Evolutionary conservation across 1,284 basidiomycete genomes (phyloP).

Genomic region (Heimioporus punctisporus): DNA sequence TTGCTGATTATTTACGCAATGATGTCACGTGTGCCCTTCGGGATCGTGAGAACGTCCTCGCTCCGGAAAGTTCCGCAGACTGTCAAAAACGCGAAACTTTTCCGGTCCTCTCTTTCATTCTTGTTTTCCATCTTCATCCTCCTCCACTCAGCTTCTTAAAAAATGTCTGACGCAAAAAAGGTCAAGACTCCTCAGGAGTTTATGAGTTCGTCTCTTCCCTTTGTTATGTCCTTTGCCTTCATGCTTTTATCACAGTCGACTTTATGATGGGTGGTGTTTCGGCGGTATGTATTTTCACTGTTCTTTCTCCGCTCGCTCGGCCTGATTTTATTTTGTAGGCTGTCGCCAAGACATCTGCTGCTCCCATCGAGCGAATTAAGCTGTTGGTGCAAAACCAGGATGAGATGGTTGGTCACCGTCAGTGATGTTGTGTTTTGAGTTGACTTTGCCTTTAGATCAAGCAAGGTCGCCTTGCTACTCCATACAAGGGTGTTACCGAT

Average conservation of each 20-base stretch:
- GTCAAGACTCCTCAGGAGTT: conserved; percentile 83
- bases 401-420: conserved; percentile 69
- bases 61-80: conserved; percentile 42
- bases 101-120: conserved; percentile 31
- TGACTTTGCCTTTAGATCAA: conserved; percentile 69
- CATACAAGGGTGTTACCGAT: conserved; percentile 94
- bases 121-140: conserved; percentile 42
- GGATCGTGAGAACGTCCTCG: conserved; percentile 35
- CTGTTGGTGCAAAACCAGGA: conserved; percentile 98
- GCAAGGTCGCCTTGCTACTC: conserved; percentile 90
- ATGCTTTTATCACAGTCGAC: conserved; percentile 56
- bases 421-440: background rate
- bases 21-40: background rate
- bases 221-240: conserved; percentile 1
- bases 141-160: conserved; percentile 50
- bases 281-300: conserved; percentile 57
- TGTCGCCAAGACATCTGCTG: conserved; percentile 97
- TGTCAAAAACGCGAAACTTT: conserved; percentile 41
- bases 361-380: conserved; percentile 99
- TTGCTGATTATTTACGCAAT: background rate
- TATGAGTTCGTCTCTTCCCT: conserved; percentile 43
- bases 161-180: conserved; percentile 81
- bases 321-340: conserved; percentile 52
- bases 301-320: background rate
- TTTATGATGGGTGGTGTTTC: conserved; percentile 95